Conservation (phyloP, 345 rosid genomes). For the Acer saccharum region DNA sequence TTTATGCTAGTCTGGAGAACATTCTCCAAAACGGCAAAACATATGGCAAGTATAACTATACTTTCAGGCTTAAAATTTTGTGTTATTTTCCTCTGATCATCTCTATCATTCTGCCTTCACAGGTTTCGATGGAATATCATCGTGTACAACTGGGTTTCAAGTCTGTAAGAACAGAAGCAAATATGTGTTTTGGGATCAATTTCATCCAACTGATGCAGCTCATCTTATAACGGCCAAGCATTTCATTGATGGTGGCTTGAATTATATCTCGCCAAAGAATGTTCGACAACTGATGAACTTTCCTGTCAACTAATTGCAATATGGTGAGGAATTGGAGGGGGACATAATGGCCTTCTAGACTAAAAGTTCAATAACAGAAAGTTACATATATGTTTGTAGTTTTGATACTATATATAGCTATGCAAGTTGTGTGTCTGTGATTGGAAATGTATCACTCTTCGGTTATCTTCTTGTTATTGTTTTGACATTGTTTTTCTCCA, state of each 20-base stretch:
- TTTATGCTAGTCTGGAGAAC: conserved; percentile 1
- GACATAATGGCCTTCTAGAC: not conserved
- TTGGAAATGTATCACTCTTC: too few relatives aligned
- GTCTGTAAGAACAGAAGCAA: conserved; percentile 37
- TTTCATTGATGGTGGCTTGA: conserved; percentile 34
- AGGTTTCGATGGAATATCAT: conserved; percentile 32
- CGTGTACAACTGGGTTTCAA: conserved; percentile 29
- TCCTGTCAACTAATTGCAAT: not conserved
- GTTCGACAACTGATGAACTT: conserved; percentile 35
- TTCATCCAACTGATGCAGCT: conserved; percentile 41
- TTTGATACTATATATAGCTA: too few relatives aligned
- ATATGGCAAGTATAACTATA: conserved; percentile 14
- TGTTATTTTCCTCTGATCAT: not conserved
- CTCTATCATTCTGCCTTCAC: not conserved
- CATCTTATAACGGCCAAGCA: conserved; percentile 35
- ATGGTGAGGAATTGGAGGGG: not conserved
- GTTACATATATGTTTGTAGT: too few relatives aligned
- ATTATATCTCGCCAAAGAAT: conserved; percentile 44
- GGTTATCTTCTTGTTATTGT: too few relatives aligned
- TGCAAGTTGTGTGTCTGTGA: too few relatives aligned
- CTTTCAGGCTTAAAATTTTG: not conserved
- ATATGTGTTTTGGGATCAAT: conserved; percentile 51
- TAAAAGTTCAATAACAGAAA: not conserved
- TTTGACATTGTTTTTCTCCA: too few relatives aligned
- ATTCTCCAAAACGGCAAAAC: conserved; percentile 11